These are phyloP conservation scores for Cercospora sesami DNA, from an alignment of 2,329 filamentous ascomycete species.

Conservation along the genomic window DNA sequence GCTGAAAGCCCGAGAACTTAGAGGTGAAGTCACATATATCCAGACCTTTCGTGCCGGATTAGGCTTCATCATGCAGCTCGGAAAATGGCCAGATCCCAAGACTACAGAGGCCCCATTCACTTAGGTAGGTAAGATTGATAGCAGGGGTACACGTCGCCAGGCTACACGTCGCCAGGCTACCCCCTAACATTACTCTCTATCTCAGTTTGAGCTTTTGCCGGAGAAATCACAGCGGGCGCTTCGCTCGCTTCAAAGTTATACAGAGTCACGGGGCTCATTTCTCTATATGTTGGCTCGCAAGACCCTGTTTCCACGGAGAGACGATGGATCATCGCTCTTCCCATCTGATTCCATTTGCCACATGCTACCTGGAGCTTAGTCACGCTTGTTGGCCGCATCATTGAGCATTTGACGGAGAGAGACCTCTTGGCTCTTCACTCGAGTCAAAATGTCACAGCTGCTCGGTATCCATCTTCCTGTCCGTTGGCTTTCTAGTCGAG, in stretches of 20 bases:
- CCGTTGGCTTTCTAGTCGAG: not conserved
- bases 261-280: not conserved
- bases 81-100: too few relatives aligned
- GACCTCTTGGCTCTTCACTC: not conserved
- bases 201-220: too few relatives aligned
- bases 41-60: too few relatives aligned
- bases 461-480: not conserved
- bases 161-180: too few relatives aligned
- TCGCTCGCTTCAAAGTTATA: not conserved
- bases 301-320: not conserved
- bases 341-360: not conserved
- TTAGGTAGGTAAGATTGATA: too few relatives aligned
- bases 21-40: too few relatives aligned
- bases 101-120: too few relatives aligned
- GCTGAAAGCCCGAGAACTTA: too few relatives aligned
- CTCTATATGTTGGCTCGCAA: not conserved
- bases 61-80: too few relatives aligned
- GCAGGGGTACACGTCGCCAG: too few relatives aligned
- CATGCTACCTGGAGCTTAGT: not conserved
- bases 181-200: too few relatives aligned
- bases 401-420: not conserved
- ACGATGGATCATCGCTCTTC: not conserved
- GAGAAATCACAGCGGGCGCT: not conserved
- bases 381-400: not conserved
- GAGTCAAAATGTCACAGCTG: not conserved